Evolutionary conservation across 2,329 filamentous ascomycete species (phyloP), one percentile per base, ranked within the genome.

Genomic region (Hypocrella siamensis): DNA sequence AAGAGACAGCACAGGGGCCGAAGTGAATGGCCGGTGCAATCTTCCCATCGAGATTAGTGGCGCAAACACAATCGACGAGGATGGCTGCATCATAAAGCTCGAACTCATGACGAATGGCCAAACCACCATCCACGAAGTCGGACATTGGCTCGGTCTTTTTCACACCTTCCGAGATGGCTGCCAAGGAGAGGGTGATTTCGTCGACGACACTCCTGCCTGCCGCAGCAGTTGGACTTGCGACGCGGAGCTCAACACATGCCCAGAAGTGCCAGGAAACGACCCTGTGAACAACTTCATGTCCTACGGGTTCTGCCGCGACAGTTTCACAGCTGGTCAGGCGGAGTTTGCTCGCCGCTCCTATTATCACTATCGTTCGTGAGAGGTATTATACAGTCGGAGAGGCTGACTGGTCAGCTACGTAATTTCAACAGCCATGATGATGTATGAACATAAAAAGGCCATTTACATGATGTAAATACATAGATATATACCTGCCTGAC

Each of bases 111-210:
- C 37, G 4, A 40, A 43, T 12, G 38, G 37, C 17, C 40, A 42
- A 15, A 39, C 40, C 6, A 38, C 40, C 2, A 35, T 38, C 9
- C 57, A 61, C 42, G 58, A 62, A 42, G 46, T 54, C 22, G 59
- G 59, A 4, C 59, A 62, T 43, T 63, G 58, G 58, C 46, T 62
- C 31, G 56, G 57, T 30, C 49, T 63, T 15, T 48, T 47, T 32
- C 59, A 63, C 41, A 57, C 56, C 25, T 62, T 62, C 40, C 38
- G 56, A 21, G 54, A 49, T 7, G 54, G 53, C 28, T 49, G 48
- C 31, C 39, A 32, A 0, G 40, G 46, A 4, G 26, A 37, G 10
- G 55, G 55, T 24, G 58, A 62, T 38, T 42, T 36, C 12, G 43
- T 61, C 17, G 42, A 42, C 12, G 57, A 61, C 37, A 61, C 57